Evolutionary conservation across 768 basidiomycete genomes (phyloP), one percentile per base, ranked within the genome.

Genomic region (Trametes cubensis): DNA sequence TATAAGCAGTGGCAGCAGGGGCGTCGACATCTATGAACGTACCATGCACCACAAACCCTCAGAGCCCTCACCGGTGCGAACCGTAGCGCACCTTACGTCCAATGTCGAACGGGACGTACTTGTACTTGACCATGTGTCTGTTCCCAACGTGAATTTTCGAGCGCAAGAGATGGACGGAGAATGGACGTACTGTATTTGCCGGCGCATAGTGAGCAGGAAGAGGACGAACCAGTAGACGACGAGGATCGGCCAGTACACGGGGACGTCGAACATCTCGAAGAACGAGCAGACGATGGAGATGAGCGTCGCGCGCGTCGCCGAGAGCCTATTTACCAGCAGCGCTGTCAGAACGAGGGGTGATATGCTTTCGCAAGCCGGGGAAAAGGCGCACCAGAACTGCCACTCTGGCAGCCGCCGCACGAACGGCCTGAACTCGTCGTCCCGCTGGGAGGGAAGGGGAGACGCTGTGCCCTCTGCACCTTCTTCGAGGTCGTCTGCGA

Each of bases 111-210:
- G 95, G 95, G 62, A 95, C 80, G 77, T 95, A 98, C 74, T 94
- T 94, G 81, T 98, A 98, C 76, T 97, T 97, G 80, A 97, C 90
- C 96, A 98, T 98, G 76, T 99, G 96, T 70, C 94, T 95, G 70
- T 25, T 18, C 28, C 38, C 39, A 52, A 20, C 53, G 60, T 52
- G n/a, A 62, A 63, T 18, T 44, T 30, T 44, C 55, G 6, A 15
- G 20, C 50, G 60, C 55, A 50, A 38, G n/a, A 26, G 62, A 23
- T 34, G 10, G 34, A 28, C 34, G 25, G 21, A 7, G 41, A 21
- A 17, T 30, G 52, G 3, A 83, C 94, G 70, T 73, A 96, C 94
- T 94, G 92, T 66, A 98, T 95, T 76, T 98, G 95, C 64, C 94
- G 80, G 64, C 95, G 85, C 94, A 99, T 96, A 4, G 96, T 98